Percentiles rank a stretch among this genome's conserved stretches.
phyloP scores from a whole-genome alignment of 2,329 filamentous ascomycete species.

The Claviceps fusiformis region DNA sequence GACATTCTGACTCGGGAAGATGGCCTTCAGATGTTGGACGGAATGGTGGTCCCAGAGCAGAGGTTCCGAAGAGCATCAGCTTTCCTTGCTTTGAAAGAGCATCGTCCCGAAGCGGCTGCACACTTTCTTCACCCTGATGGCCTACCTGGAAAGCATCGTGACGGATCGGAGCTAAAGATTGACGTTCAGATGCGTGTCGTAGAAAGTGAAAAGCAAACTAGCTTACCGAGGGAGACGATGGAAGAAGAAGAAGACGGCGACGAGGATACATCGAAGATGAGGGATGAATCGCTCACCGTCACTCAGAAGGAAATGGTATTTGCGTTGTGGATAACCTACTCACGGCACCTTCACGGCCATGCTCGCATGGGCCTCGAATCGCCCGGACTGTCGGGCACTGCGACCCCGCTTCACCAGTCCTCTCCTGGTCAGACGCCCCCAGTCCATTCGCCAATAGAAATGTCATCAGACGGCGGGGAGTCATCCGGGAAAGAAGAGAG shows the following conservation, averaged over 20 bases:
- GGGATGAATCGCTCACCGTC: conserved; percentile 31
- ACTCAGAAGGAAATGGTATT: conserved; percentile 68
- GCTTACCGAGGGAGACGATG: conserved; percentile 49
- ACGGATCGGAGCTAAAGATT: conserved; percentile 83
- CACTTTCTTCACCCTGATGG: conserved; percentile 77
- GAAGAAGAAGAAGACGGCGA: conserved; percentile 47
- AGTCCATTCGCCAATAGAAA: conserved; percentile 41
- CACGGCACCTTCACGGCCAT: conserved; percentile 70
- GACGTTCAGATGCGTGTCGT: conserved; percentile 96
- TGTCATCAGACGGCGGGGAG: conserved; percentile 38
- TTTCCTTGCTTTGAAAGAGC: conserved; percentile 70
- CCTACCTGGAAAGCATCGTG: conserved; percentile 71
- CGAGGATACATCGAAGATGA: conserved; percentile 31
- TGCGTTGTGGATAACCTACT: conserved; percentile 95
- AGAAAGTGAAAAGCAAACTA: conserved; percentile 62
- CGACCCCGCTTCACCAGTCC: conserved; percentile 65
- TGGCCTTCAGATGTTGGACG: conserved; percentile 68
- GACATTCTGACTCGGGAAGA: conserved; percentile 76
- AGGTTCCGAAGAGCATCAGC: conserved; percentile 85
- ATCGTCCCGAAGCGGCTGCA: conserved; percentile 61
- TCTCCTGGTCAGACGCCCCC: conserved; percentile 58
- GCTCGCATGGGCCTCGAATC: conserved; percentile 45
- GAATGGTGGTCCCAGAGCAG: conserved; percentile 94
- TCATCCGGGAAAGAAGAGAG: conserved; percentile 24
- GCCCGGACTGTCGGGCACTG: conserved; percentile 46